Conservation (phyloP, 208 protist species). For the Crithidia bombi region DNA sequence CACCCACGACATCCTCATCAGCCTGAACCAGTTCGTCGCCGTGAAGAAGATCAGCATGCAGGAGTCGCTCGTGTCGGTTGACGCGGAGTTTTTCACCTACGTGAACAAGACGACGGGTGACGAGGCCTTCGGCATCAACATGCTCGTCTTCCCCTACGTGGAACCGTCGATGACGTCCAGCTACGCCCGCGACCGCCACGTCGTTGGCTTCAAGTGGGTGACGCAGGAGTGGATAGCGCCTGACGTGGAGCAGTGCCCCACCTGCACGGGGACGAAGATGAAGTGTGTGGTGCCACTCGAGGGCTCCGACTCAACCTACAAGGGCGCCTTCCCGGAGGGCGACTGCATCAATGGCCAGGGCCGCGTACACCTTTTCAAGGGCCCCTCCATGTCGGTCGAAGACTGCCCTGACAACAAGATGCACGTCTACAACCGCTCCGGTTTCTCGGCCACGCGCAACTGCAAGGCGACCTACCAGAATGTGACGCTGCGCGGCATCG, state of each 20-base stretch:
- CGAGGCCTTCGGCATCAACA: slow-evolving; percentile 81
- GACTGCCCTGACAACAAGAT: slow-evolving; percentile 55
- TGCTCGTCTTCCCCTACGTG: slow-evolving; percentile 75
- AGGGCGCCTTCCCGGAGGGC: slow-evolving; percentile 61
- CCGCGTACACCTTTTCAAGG: slow-evolving; percentile 72
- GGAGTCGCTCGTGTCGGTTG: slow-evolving; percentile 59
- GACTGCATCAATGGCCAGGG: slow-evolving; percentile 55
- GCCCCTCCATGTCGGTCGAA: slow-evolving; percentile 47
- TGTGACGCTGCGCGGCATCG: slow-evolving; percentile 78
- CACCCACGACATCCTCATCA: slow-evolving; percentile 66
- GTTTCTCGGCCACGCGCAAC: slow-evolving; percentile 65
- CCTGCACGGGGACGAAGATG: slow-evolving; percentile 64
- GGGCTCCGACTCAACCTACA: slow-evolving; percentile 45
- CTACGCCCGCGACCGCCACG: slow-evolving; percentile 73
- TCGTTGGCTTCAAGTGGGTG: slow-evolving; percentile 81
- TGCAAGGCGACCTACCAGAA: slow-evolving; percentile 80
- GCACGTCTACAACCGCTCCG: slow-evolving; percentile 68
- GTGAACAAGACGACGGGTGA: slow-evolving; percentile 49
- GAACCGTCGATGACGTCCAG: slow-evolving; percentile 55
- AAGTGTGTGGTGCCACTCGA: slow-evolving; percentile 45
- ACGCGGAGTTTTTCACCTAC: slow-evolving; percentile 79
- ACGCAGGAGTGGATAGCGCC: slow-evolving; percentile 65
- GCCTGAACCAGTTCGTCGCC: slow-evolving; percentile 61
- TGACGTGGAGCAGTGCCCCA: slow-evolving; percentile 58
- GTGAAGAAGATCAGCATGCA: slow-evolving; percentile 39